Evolutionary conservation across 768 basidiomycete species (phyloP).

Genomic region (Kwoniella sp.): DNA sequence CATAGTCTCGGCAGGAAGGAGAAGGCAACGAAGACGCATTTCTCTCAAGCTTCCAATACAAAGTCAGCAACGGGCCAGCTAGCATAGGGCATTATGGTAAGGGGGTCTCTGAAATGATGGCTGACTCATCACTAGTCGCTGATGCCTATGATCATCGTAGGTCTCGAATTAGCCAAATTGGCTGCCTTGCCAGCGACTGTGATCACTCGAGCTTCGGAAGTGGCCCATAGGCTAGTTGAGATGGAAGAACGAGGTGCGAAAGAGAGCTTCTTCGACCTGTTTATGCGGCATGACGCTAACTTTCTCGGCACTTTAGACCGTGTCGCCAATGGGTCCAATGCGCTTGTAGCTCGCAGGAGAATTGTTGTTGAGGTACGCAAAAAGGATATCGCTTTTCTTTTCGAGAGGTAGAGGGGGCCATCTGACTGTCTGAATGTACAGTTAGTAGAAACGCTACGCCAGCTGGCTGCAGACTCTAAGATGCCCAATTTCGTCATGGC

Average conservation of each 20-base stretch:
- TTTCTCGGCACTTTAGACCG: not conserved
- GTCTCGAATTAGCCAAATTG: conserved; percentile 82
- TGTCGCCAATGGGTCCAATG: conserved; percentile 7
- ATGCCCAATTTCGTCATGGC: not conserved
- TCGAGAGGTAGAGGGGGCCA: not conserved
- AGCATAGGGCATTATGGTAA: conserved; percentile 52
- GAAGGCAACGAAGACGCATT: conserved; percentile 30
- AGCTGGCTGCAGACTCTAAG: not conserved
- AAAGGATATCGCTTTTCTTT: not conserved
- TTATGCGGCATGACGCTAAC: not conserved
- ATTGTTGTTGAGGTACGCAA: conserved; percentile 10
- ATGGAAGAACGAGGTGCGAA: conserved; percentile 63
- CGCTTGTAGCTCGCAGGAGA: conserved; percentile 9
- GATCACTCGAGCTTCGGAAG: conserved; percentile 65
- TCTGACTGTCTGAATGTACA: not conserved
- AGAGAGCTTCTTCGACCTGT: too few species aligned
- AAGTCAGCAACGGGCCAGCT: conserved; percentile 50
- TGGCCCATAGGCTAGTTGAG: conserved; percentile 66
- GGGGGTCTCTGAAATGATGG: not conserved
- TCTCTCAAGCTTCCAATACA: conserved; percentile 52
- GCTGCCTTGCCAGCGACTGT: conserved; percentile 81
- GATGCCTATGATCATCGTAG: conserved; percentile 57
- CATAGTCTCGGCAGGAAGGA: conserved; percentile 17
- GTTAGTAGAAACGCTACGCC: conserved; percentile 4
- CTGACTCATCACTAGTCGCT: not conserved